A percentile compares a stretch with the other conserved stretches of the same genome.
phyloP scores from a whole-genome alignment of 306 rosid genomes.

The Rosa persica region DNA sequence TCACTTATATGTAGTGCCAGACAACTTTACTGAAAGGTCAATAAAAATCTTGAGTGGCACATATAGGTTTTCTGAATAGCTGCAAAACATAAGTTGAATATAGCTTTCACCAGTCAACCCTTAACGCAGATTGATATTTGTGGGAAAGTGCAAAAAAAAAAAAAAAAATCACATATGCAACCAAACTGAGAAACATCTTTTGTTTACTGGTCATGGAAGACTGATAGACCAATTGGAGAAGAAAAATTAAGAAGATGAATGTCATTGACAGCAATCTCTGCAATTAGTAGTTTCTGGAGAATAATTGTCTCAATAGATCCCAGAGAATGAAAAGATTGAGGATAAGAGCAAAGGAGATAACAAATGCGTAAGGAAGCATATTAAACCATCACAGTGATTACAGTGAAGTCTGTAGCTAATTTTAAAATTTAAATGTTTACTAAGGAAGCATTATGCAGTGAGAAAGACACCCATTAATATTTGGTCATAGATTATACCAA shows the following conservation, averaged over 20 bases:
- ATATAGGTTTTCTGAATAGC: background rate
- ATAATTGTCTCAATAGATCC: background rate
- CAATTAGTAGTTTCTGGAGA: background rate
- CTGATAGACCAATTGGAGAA: background rate
- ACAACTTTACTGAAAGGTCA: slow-evolving; percentile 3
- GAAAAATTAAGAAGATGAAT: background rate
- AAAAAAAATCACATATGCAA: background rate
- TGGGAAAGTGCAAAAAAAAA: background rate
- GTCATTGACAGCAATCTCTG: background rate
- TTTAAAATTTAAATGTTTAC: background rate
- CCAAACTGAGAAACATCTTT: background rate
- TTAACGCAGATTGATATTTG: background rate
- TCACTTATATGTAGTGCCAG: background rate
- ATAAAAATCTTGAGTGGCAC: background rate
- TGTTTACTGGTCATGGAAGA: background rate
- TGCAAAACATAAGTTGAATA: slow-evolving; percentile 9
- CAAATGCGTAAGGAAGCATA: background rate
- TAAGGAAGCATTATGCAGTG: background rate
- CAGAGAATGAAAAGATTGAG: background rate
- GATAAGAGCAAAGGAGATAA: background rate
- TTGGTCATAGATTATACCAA: background rate
- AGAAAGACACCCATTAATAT: background rate
- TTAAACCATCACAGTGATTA: background rate
- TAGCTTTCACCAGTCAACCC: background rate
- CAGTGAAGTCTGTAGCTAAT: background rate